Percentiles rank a stretch among this genome's conserved stretches.
These are phyloP conservation scores for Aspergillus tubingensis DNA, from an alignment of 2,329 filamentous ascomycete genomes.

Conservation along the genomic window DNA sequence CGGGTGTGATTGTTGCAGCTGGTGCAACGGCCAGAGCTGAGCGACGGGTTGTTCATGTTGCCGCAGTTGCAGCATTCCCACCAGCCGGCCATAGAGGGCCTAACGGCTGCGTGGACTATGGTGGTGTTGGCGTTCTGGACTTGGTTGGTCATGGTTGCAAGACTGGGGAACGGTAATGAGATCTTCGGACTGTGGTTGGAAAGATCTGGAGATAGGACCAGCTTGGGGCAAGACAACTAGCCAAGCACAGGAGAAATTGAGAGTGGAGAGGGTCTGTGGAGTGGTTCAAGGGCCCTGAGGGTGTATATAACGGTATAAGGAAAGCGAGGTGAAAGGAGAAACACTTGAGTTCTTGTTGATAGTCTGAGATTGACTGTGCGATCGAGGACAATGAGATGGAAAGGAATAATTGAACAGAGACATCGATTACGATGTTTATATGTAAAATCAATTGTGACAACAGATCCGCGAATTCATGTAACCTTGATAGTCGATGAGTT, in stretches of 20 bases:
- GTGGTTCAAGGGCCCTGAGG: neutral
- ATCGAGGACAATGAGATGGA: neutral
- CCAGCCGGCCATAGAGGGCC: slow-evolving; percentile 16
- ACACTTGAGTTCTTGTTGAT: neutral
- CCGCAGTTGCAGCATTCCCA: slow-evolving; percentile 30
- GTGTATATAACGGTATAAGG: neutral
- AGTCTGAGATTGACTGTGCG: neutral
- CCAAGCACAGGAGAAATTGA: neutral
- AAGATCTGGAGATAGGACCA: neutral
- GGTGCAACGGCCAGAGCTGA: slow-evolving; percentile 21
- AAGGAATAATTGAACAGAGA: neutral
- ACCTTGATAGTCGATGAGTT: neutral
- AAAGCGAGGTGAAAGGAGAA: neutral
- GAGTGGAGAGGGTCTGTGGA: neutral
- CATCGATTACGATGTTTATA: neutral
- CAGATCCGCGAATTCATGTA: neutral
- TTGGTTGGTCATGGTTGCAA: neutral
- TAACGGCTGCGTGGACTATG: neutral
- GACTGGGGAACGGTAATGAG: neutral
- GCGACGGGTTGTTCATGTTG: slow-evolving; percentile 21
- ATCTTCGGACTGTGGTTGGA: neutral
- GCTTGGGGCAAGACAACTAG: neutral
- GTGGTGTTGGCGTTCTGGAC: neutral
- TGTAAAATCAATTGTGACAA: neutral
- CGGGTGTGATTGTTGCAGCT: slow-evolving; percentile 19